These are phyloP conservation scores for Amoebophrya sp. DNA, from an alignment of 169 alveolate genomes.

Conservation along the genomic window DNA sequence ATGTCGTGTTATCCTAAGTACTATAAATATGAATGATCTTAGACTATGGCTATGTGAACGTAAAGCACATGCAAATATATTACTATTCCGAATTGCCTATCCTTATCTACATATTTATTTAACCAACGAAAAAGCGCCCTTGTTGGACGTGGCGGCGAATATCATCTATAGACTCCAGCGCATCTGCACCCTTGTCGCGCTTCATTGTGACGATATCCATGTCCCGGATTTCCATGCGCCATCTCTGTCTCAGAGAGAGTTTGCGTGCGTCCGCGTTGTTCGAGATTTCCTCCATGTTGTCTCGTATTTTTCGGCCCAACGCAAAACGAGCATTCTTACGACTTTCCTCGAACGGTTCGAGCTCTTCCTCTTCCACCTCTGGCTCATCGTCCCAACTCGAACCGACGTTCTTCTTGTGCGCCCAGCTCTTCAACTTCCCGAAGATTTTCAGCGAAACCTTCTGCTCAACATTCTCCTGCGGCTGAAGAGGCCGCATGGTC, in stretches of 20 bases:
- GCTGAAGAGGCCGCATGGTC: too few species aligned
- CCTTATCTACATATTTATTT: too few species aligned
- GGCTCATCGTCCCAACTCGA: neutral
- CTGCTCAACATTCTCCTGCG: too few species aligned
- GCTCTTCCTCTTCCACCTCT: neutral
- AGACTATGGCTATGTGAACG: too few species aligned
- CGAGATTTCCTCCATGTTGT: neutral
- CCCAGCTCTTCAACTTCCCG: neutral
- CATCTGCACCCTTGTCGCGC: conserved; percentile 15
- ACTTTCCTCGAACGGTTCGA: neutral
- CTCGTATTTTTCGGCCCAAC: neutral
- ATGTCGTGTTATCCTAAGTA: too few species aligned
- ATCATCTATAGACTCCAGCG: neutral
- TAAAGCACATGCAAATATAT: too few species aligned
- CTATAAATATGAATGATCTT: too few species aligned
- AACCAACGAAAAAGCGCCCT: neutral
- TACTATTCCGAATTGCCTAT: too few species aligned
- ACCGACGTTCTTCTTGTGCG: neutral
- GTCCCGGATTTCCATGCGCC: conserved; percentile 26
- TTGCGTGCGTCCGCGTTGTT: neutral
- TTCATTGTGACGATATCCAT: neutral
- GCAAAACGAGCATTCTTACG: neutral
- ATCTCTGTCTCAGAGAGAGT: neutral
- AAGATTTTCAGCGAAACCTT: neutral
- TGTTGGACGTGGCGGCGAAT: neutral